A percentile compares a stretch with the other conserved stretches of the same genome.
These are phyloP conservation scores for Serpula lacrymans DNA, from an alignment of 768 basidiomycete genomes.

Conservation along the genomic window DNA sequence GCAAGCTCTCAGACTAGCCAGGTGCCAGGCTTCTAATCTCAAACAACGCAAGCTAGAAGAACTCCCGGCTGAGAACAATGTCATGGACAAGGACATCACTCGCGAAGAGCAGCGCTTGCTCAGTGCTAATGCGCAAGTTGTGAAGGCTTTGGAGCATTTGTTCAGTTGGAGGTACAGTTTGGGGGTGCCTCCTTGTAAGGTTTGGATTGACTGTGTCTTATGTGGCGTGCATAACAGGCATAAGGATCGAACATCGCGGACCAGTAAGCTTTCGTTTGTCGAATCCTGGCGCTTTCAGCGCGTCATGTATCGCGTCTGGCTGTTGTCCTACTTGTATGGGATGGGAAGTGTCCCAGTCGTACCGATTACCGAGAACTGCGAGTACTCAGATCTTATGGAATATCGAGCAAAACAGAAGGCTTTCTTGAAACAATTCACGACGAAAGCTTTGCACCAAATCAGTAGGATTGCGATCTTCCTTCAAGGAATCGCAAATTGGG, in stretches of 20 bases:
- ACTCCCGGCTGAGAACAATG: constrained; percentile 8
- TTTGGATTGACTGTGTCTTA: not conserved
- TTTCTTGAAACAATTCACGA: constrained; percentile 14
- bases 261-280: constrained; percentile 10
- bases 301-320: constrained; percentile 11
- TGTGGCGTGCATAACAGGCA: constrained; percentile 4
- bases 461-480: constrained; percentile 10
- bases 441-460: constrained; percentile 15
- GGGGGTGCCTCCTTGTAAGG: not conserved
- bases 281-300: constrained; percentile 13
- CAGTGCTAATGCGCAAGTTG: constrained; percentile 5
- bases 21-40: constrained; percentile 10
- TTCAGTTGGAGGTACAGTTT: constrained; percentile 18
- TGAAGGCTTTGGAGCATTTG: constrained; percentile 13
- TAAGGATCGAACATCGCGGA: constrained; percentile 10
- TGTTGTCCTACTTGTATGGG: constrained; percentile 8
- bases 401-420: constrained; percentile 7
- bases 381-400: too few relatives aligned
- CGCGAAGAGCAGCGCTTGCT: constrained; percentile 14
- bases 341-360: not conserved
- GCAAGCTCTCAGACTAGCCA: constrained; percentile 10
- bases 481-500: too few relatives aligned
- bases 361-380: not conserved
- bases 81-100: constrained; percentile 11
- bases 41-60: not conserved